Percentiles rank a stretch among this genome's conserved stretches.
phyloP scores from a whole-genome alignment of 352 stramenopile genomes.

The Phytophthora idaei region DNA sequence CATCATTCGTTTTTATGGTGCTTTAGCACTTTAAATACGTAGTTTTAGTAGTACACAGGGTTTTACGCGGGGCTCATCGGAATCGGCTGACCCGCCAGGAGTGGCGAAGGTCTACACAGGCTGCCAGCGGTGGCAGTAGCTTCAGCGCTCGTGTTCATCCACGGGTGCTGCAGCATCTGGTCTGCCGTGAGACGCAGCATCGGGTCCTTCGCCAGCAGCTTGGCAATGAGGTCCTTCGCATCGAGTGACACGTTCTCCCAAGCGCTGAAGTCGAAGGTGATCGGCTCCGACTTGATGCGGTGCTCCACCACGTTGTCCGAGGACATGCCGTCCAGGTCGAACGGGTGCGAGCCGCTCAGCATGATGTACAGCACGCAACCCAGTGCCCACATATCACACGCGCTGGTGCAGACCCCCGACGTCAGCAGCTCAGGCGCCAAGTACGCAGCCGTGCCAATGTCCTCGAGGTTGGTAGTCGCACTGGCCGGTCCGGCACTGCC shows the following conservation, averaged over 20 bases:
- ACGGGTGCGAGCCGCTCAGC: conserved; percentile 92
- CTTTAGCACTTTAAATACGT: conserved; percentile 31
- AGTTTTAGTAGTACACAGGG: conserved; percentile 26
- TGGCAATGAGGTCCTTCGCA: conserved; percentile 90
- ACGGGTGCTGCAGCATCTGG: conserved; percentile 92
- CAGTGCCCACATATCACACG: conserved; percentile 84
- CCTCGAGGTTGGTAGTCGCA: conserved; percentile 41
- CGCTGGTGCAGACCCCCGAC: conserved; percentile 56
- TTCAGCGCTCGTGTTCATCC: conserved; percentile 58
- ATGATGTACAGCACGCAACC: conserved; percentile 96
- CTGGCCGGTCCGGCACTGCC: conserved; percentile 69
- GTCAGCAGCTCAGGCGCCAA: conserved; percentile 67
- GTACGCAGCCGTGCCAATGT: conserved; percentile 79
- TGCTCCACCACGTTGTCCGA: conserved; percentile 87
- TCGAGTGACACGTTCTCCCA: conserved; percentile 83
- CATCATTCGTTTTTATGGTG: conserved; percentile 1
- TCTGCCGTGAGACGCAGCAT: conserved; percentile 84
- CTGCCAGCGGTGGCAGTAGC: conserved; percentile 5
- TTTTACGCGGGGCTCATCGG: conserved; percentile 29
- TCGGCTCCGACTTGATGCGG: conserved; percentile 62
- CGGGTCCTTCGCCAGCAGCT: conserved; percentile 89
- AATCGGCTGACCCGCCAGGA: conserved; percentile 35
- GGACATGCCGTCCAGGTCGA: conserved; percentile 88
- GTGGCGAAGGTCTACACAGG: conserved; percentile 20
- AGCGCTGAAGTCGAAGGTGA: conserved; percentile 57